These are phyloP conservation scores for Gastrolobium villosum DNA, from an alignment of 306 rosid species.

Conservation along the genomic window DNA sequence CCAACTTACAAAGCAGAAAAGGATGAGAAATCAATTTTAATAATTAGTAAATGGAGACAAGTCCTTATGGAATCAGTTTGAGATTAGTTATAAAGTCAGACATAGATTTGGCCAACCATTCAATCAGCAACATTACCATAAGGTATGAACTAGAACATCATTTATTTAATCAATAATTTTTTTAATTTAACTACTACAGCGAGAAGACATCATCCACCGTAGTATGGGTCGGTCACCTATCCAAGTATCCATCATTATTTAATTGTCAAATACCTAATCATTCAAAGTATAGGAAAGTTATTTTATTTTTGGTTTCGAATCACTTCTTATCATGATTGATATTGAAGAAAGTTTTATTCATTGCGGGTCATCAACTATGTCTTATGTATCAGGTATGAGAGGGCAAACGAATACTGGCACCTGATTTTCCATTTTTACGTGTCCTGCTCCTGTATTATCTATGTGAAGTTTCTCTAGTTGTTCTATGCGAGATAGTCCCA, in stretches of 20 bases:
- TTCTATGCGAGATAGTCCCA: no score
- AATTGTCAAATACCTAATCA: not conserved
- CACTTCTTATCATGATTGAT: not conserved
- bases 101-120: conserved; percentile 62
- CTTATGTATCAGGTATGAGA: not conserved
- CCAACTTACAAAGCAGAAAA: conserved; percentile 44
- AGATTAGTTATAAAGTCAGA: conserved; percentile 51
- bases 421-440: not conserved
- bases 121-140: conserved; percentile 28
- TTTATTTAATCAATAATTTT: not conserved
- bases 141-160: conserved; percentile 1
- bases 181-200: conserved; percentile 28
- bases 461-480: no score
- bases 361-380: not conserved
- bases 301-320: not conserved
- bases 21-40: conserved; percentile 34
- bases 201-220: not conserved
- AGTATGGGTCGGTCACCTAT: not conserved
- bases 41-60: conserved; percentile 21
- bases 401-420: not conserved
- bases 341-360: conserved; percentile 1
- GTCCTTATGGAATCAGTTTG: conserved; percentile 23
- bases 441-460: no score
- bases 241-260: not conserved
- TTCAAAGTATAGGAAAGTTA: not conserved